Base-by-base conservation (phyloP, 2,329 filamentous ascomycete genomes). In the Calonectria montana region DNA sequence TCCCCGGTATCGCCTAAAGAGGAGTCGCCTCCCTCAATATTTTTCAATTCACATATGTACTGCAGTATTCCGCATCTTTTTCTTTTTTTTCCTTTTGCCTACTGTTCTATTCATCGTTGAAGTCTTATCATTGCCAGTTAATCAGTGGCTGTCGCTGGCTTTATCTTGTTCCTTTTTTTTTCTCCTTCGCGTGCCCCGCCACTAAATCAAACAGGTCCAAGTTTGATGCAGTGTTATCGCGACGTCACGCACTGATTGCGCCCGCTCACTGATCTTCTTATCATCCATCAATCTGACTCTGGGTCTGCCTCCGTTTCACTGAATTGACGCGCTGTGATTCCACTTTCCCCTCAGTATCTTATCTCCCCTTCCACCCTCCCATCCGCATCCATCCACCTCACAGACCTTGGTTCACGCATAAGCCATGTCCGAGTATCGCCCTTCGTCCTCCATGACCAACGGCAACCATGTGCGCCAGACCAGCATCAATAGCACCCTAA, bases 11-110 rank as follows among this genome's bases (percentile, higher is more conserved):
- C 71, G 65, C 66, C 39, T 53, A 66, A 50, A 39, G 48, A 69
- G 61, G 67, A 69, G 61, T 31, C 59, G 69, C 71, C 70, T 75
- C 70, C 43, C 61, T 70, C 48, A 55, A 23, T 50, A 65, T 67
- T 57, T 59, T 50, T 21, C 50, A 41, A 23, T 68, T 71, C 37
- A 59, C 39, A 39, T 21, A 39, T 59, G 37, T 39, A 39, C 53
- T 59, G 25, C 53, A 39, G 53, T 39, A 21, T 65, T 50, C 65
- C 41, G 37, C 57, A 64, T 35, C 41, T 35, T 43, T 35, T n/a
- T 70, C 65, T 41, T 43, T 71, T 50, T 43, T 62, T 65, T 67
- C 47, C 47, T 25, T 65, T 41, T 64, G 35, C 27, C 25, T 62
- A 43, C 25, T 67, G 43, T 47, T 69, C 41, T 31, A 39, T 43